Conservation (phyloP, 306 rosid species). For the Ziziphus jujuba region DNA sequence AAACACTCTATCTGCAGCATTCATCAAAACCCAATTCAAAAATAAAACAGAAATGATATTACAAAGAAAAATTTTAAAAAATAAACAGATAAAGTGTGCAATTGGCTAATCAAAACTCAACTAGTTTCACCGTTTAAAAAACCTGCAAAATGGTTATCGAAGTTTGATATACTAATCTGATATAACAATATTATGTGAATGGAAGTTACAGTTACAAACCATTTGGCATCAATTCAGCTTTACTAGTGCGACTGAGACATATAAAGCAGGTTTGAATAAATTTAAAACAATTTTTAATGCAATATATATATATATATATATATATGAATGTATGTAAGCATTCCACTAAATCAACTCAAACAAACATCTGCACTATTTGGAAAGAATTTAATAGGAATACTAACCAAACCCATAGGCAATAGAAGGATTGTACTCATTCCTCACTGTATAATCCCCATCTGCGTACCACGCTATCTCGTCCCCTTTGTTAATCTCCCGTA, state of each 20-base stretch:
- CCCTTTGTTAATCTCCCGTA: constrained; percentile 73
- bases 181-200: no score
- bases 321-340: neutral
- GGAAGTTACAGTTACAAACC: no score
- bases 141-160: no score
- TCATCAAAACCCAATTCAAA: neutral
- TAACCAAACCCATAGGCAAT: constrained; percentile 73
- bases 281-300: neutral
- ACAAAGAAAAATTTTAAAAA: neutral
- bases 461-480: constrained; percentile 92
- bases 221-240: no score
- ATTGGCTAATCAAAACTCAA: neutral
- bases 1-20: constrained; percentile 45
- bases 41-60: neutral
- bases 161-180: no score
- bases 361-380: no score
- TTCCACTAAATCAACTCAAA: neutral
- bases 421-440: constrained; percentile 65
- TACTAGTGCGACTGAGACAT: no score
- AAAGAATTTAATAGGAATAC: constrained; percentile 21
- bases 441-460: constrained; percentile 69
- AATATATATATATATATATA: neutral
- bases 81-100: neutral
- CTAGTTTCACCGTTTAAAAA: neutral
- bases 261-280: neutral